Conservation (phyloP, 352 stramenopile species). For the Phytophthora capsici region DNA sequence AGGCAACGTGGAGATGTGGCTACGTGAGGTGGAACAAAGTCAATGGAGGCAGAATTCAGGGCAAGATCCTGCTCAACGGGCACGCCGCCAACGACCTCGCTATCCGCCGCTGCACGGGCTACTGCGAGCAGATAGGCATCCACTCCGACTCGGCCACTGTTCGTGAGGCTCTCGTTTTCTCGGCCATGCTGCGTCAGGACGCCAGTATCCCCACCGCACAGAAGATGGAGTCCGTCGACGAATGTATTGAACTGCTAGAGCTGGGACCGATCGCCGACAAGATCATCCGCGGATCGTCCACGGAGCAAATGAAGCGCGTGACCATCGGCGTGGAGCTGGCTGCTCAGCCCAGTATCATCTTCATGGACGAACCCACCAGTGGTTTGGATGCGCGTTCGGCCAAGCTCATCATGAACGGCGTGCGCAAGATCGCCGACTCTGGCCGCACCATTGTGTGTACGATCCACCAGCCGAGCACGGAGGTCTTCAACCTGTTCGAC, state of each 20-base stretch:
- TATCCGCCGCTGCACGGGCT: conserved; percentile 55
- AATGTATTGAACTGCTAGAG: conserved; percentile 60
- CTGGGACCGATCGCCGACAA: conserved; percentile 52
- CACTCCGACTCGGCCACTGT: conserved; percentile 90
- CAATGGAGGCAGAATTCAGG: conserved; percentile 93
- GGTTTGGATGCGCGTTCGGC: conserved; percentile 87
- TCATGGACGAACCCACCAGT: conserved; percentile 90
- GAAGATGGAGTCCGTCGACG: conserved; percentile 54
- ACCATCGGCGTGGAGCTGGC: conserved; percentile 93
- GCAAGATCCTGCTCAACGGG: conserved; percentile 82
- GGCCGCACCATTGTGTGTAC: conserved; percentile 89
- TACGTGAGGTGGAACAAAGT: conserved; percentile 91
- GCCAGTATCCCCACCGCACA: conserved; percentile 35
- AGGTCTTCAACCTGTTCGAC: conserved; percentile 92
- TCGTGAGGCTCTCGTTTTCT: conserved; percentile 92
- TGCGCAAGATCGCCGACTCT: conserved; percentile 85
- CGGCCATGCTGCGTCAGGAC: conserved; percentile 76
- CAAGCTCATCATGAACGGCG: conserved; percentile 86
- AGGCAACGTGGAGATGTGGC: conserved; percentile 95
- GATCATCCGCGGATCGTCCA: conserved; percentile 61
- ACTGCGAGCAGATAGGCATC: conserved; percentile 91
- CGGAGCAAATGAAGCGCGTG: conserved; percentile 67
- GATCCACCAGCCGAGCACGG: conserved; percentile 91
- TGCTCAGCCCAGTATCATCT: conserved; percentile 82
- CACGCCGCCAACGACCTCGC: conserved; percentile 52